Percentiles rank a stretch among this genome's conserved stretches.
phyloP scores from a whole-genome alignment of 208 protist species.

The Spongospora subterranea region DNA sequence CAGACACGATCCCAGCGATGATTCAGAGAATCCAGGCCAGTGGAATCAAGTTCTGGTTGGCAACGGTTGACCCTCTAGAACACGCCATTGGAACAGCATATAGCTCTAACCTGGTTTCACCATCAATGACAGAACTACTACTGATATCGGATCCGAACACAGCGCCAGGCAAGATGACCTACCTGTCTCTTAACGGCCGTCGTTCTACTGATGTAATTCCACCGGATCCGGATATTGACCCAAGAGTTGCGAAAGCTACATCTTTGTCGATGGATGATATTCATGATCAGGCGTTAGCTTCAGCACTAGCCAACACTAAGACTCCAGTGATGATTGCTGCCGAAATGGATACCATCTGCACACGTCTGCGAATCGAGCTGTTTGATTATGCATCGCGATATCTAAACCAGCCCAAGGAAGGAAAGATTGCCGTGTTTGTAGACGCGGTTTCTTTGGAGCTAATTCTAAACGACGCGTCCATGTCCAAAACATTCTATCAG shows the following conservation, averaged over 20 bases:
- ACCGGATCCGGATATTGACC: conserved; percentile 25
- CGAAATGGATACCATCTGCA: not conserved
- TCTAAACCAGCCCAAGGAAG: not conserved
- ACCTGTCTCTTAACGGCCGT: not conserved
- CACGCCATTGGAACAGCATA: not conserved
- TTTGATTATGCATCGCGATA: conserved; percentile 1
- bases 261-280: not conserved
- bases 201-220: not conserved
- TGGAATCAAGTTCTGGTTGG: conserved; percentile 47
- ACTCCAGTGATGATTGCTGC: not conserved
- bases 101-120: not conserved
- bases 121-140: not conserved
- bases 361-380: conserved; percentile 14
- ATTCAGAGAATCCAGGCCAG: not conserved
- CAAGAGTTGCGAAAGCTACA: not conserved
- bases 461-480: not conserved
- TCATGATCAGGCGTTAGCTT: not conserved
- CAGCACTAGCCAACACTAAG: not conserved
- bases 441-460: not conserved
- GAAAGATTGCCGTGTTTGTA: not conserved
- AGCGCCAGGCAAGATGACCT: conserved; percentile 16
- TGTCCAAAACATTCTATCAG: not conserved
- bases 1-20: not conserved
- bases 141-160: not conserved
- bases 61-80: not conserved